phyloP scores from a whole-genome alignment of 202 grass and related monocot genomes.

The Musa balbisiana region DNA sequence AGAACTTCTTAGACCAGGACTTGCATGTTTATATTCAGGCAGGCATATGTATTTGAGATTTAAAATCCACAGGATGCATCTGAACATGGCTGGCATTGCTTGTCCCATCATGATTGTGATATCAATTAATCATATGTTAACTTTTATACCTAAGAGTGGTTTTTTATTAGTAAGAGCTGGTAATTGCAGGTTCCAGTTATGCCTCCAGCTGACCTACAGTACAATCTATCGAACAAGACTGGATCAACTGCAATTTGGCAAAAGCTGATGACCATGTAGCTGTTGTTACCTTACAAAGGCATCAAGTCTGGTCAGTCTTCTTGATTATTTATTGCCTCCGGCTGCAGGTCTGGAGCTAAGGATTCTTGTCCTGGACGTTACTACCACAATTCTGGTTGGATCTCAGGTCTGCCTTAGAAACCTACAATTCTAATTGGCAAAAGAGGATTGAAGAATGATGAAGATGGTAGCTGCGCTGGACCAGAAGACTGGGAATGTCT shows the following conservation, averaged over 20 bases:
- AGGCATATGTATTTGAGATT: too few relatives aligned
- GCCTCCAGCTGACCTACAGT: slow-evolving; percentile 54
- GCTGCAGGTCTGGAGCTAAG: slow-evolving; percentile 60
- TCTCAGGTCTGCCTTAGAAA: slow-evolving; percentile 50
- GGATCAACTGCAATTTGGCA: slow-evolving; percentile 48
- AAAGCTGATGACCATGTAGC: slow-evolving; percentile 76
- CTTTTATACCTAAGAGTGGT: not conserved
- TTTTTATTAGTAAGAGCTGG: slow-evolving; percentile 1
- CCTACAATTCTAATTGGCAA: slow-evolving; percentile 67
- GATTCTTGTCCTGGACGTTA: slow-evolving; percentile 63
- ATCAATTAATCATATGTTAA: not conserved
- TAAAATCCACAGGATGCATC: too few relatives aligned
- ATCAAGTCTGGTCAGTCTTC: slow-evolving; percentile 48
- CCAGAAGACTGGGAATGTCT: slow-evolving; percentile 63
- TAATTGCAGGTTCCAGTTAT: slow-evolving; percentile 63
- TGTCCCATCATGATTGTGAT: not conserved
- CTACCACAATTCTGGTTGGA: slow-evolving; percentile 57
- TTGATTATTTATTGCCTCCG: slow-evolving; percentile 57
- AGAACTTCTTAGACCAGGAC: too few relatives aligned
- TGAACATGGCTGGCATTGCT: not conserved
- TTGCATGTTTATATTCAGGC: too few relatives aligned
- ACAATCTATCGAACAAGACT: slow-evolving; percentile 64
- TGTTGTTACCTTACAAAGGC: slow-evolving; percentile 43
- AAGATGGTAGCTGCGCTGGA: slow-evolving; percentile 76
- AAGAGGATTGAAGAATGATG: slow-evolving; percentile 52